Base-by-base conservation (phyloP, 306 rosid genomes). In the Vigna angularis region DNA sequence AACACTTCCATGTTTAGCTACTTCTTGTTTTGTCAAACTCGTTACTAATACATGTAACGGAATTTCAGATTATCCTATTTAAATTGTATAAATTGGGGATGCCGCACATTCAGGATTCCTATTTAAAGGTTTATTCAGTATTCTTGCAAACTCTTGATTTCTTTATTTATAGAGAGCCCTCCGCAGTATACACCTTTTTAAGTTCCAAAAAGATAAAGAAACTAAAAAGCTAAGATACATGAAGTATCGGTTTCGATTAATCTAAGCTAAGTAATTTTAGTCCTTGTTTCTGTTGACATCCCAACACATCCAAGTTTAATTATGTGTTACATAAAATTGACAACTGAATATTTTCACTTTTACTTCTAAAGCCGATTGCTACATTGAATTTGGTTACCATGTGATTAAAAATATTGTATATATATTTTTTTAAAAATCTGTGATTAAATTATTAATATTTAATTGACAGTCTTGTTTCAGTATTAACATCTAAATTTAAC, bases 1-100 rank as follows among this genome's bases (percentile, higher is more conserved):
- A 69, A 64, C 59, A 67, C 72, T 67, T 48, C 6, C 58, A 68
- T 69, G 73, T 62, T 68, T 61, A 11, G 71, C 57, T 81, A 20
- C 68, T 36, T 49, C 44, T 78, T 79, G 66, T 67, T 42, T 57
- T 71, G 77, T 65, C 66, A 71, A 61, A 81, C 59, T 72, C 57
- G 3, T 57, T 44, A 22, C 22, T 28, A 48, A 49, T 82, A 8
- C 52, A 49, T 82, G 62, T 55, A 79, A 58, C 49, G 59, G 66
- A 65, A 56, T 49, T 63, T 63, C 70, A 45, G 69, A 66, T 12
- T 51, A n/a, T 65, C 45, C 53, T 73, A 53, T 66, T 49, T 77
- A 52, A 26, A 26, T 26, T 56, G 83, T 70, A 48, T 61, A 74
- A 77, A 53, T 47, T 72, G 73, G 50, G 50, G 51, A 66, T 55